phyloP scores from a whole-genome alignment of 495 filamentous ascomycete genomes.

The Haplographium delicatum region DNA sequence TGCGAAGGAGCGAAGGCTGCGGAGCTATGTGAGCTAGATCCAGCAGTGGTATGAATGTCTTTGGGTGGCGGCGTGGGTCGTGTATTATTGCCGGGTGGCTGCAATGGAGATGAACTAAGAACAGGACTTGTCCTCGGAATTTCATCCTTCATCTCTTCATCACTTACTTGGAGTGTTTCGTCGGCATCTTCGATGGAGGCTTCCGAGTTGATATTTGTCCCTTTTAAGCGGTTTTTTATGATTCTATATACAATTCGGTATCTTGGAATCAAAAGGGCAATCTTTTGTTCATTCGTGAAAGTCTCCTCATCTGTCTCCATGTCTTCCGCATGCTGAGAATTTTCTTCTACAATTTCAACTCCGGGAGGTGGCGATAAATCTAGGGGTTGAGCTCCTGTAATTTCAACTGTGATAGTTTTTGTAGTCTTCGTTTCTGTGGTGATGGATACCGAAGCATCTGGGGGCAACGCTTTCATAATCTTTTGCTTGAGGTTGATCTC shows the following conservation, averaged over 20 bases:
- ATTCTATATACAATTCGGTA: conserved; percentile 41
- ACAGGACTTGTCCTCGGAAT: background rate
- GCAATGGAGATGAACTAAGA: conserved; percentile 7
- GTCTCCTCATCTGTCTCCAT: conserved; percentile 3
- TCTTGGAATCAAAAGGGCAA: conserved; percentile 19
- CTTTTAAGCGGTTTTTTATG: conserved; percentile 34
- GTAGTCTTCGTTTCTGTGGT: conserved; percentile 58
- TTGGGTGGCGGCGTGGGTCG: conserved; percentile 28
- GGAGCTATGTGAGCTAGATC: background rate
- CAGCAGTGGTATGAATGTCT: background rate
- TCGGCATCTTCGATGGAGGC: conserved; percentile 27
- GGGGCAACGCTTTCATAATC: conserved; percentile 39
- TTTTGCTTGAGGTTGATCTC: conserved; percentile 40
- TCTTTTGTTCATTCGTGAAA: conserved; percentile 11
- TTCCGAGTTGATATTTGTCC: conserved; percentile 31
- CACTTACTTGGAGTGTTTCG: conserved; percentile 11
- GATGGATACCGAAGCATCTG: conserved; percentile 55
- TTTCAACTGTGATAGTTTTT: conserved; percentile 68
- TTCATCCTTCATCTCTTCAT: conserved; percentile 5
- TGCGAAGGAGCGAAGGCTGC: no score
- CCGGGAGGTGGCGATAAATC: conserved; percentile 60
- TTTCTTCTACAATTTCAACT: conserved; percentile 60
- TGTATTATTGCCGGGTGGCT: conserved; percentile 10
- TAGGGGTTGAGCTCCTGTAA: conserved; percentile 53
- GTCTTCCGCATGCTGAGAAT: conserved; percentile 19